Conservation (phyloP, 441 rosid genomes). For the Bruguiera hainesii region DNA sequence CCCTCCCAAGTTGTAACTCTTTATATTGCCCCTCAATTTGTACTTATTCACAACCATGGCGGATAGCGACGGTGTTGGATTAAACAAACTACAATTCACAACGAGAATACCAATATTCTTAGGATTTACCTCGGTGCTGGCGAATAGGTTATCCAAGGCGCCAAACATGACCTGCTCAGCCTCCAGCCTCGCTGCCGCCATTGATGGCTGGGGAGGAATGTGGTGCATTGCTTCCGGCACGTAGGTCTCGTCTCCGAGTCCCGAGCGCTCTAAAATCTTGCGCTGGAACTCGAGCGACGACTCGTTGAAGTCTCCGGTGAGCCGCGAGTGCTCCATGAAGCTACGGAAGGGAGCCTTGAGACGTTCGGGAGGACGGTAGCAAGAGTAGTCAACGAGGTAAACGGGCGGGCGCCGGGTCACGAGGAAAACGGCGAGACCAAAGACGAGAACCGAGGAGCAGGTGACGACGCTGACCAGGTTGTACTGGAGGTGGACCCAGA, state of each 20-base stretch:
- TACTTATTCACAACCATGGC: conserved; percentile 77
- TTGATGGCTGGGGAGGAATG: conserved; percentile 55
- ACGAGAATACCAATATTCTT: conserved; percentile 71
- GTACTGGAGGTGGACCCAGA: conserved; percentile 65
- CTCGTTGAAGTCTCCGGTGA: conserved; percentile 66
- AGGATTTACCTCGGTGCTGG: conserved; percentile 44
- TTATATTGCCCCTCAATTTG: conserved; percentile 64
- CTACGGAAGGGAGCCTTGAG: conserved; percentile 47
- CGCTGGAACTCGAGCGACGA: conserved; percentile 74
- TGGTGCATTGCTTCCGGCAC: conserved; percentile 70
- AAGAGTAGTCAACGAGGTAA: conserved; percentile 56
- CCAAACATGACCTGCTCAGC: conserved; percentile 79
- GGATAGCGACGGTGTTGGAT: conserved; percentile 70
- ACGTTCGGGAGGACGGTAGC: conserved; percentile 51
- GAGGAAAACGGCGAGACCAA: conserved; percentile 54
- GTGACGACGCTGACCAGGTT: conserved; percentile 50
- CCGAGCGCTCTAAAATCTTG: conserved; percentile 74
- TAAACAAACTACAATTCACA: conserved; percentile 77
- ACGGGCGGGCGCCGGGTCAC: conserved; percentile 57
- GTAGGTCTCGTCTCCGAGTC: conserved; percentile 71
- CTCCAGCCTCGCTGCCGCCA: conserved; percentile 75
- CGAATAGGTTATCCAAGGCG: conserved; percentile 53
- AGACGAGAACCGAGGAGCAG: conserved; percentile 49
- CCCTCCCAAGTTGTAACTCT: conserved; percentile 63
- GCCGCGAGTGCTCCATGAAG: conserved; percentile 58